Evolutionary conservation across 306 rosid genomes (phyloP), one percentile per base, ranked within the genome.

Genomic region (Ormosia semicastrata): DNA sequence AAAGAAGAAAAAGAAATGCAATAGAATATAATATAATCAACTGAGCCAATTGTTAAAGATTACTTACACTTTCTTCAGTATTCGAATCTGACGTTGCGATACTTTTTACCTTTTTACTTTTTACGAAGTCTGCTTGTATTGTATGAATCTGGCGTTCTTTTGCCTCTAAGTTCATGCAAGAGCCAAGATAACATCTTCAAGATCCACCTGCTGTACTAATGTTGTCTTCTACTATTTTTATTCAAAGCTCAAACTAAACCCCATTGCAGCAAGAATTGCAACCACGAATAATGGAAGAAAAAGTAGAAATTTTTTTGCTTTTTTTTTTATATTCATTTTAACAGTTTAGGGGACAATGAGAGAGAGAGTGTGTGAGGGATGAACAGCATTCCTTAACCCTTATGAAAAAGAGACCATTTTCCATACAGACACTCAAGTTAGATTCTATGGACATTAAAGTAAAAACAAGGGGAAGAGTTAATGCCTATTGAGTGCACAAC

Each of bases 71-170:
- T 66, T 65, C 24, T 52, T 32, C 66, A 49, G n/a, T 66, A 56
- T 37, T 66, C 12, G 62, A 75, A 53, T 63, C 33, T 59, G 58
- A 32, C 18, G 0, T 29, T 75, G 36, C 65, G 8, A 17, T 30
- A 34, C 57, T 50, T 75, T 14, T 72, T 36, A 72, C 65, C 4
- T 53, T 52, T 52, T 13, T 2, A 14, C 60, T 15, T 46, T 47
- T 65, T 15, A 49, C 63, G 9, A 54, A 44, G 30, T 39, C 1
- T 76, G 57, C 0, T 33, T 66, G 71, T 7, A 62, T n/a, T 66
- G 71, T 5, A 54, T 75, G 92, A 84, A 89, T 76, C 64, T 79
- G 81, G 87, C 85, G 8, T 54, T 75, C 77, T 67, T 84, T 75
- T 66, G 78, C 56, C 7, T 12, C 90, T 34, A 41, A 4, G 75